These are phyloP conservation scores for Candida anutae DNA, from an alignment of 1,139 yeast genomes.

Conservation along the genomic window DNA sequence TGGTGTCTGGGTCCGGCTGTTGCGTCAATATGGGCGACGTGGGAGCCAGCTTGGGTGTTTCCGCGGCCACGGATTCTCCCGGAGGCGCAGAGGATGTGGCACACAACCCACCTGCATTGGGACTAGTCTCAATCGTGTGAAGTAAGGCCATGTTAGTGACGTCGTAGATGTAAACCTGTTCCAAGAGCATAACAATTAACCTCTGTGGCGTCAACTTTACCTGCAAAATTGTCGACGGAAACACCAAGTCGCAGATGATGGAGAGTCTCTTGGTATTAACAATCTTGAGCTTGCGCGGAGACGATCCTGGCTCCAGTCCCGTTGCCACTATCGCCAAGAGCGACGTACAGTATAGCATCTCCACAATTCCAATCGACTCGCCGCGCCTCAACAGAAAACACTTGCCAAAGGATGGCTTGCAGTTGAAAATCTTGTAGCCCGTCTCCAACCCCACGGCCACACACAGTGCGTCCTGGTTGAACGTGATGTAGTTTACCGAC, in stretches of 20 bases:
- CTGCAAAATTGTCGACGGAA: slow-evolving; percentile 73
- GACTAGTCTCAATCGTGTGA: slow-evolving; percentile 80
- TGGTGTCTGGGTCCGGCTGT: too few species aligned
- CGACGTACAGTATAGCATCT: slow-evolving; percentile 88
- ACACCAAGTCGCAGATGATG: slow-evolving; percentile 79
- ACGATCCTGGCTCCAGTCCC: slow-evolving; percentile 74
- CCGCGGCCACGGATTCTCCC: slow-evolving; percentile 2
- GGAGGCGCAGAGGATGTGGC: slow-evolving; percentile 54
- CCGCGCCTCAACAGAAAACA: slow-evolving; percentile 48
- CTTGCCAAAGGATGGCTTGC: slow-evolving; percentile 76
- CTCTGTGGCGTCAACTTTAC: slow-evolving; percentile 73
- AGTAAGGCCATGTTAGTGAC: slow-evolving; percentile 79
- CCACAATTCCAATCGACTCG: slow-evolving; percentile 67
- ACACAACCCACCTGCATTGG: slow-evolving; percentile 55
- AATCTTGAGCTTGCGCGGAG: slow-evolving; percentile 75
- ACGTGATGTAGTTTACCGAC: slow-evolving; percentile 52
- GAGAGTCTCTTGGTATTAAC: slow-evolving; percentile 71
- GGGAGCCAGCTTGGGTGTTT: background rate
- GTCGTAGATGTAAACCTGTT: slow-evolving; percentile 85
- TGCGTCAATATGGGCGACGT: too few species aligned
- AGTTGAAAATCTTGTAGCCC: slow-evolving; percentile 81
- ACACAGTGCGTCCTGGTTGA: slow-evolving; percentile 89
- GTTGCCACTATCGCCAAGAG: slow-evolving; percentile 80
- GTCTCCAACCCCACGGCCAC: slow-evolving; percentile 70
- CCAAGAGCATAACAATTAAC: slow-evolving; percentile 69